Evolutionary conservation across 2,329 filamentous ascomycete genomes (phyloP).

Genomic region (Atkinsonella texensis): DNA sequence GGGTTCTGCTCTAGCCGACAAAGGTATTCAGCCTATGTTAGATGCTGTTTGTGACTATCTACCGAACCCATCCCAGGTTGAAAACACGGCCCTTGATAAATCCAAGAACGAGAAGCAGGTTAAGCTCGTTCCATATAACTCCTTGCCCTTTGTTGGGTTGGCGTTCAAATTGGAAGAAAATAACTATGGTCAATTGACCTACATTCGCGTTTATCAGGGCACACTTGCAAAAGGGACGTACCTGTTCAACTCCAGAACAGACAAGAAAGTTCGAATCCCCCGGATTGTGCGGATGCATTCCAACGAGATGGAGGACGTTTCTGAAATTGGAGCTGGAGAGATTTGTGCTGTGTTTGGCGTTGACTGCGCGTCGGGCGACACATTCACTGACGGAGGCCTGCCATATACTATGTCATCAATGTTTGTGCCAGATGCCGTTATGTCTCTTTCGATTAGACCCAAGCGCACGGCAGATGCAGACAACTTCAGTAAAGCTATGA

Average conservation of each 20-base stretch:
- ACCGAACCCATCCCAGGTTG: conserved; percentile 79
- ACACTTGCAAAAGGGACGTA: conserved; percentile 77
- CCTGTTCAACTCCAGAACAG: conserved; percentile 84
- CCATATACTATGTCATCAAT: conserved; percentile 96
- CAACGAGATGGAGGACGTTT: conserved; percentile 97
- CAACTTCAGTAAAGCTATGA: conserved; percentile 98
- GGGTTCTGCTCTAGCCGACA: conserved; percentile 91
- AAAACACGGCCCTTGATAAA: conserved; percentile 81
- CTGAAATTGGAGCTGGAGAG: conserved; percentile 86
- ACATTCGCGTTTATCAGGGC: conserved; percentile 96
- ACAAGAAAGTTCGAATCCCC: conserved; percentile 93
- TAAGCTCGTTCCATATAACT: conserved; percentile 85
- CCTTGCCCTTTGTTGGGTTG: conserved; percentile 84
- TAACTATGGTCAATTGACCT: conserved; percentile 95
- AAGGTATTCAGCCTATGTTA: conserved; percentile 90
- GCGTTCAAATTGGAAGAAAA: conserved; percentile 99
- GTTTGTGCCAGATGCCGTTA: conserved; percentile 96
- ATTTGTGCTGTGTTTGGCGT: conserved; percentile 98
- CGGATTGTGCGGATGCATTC: conserved; percentile 99
- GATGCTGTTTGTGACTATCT: conserved; percentile 95
- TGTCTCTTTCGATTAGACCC: conserved; percentile 93
- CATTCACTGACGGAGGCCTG: conserved; percentile 86
- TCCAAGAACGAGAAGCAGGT: conserved; percentile 67
- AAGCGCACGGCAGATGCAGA: conserved; percentile 85
- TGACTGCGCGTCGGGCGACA: conserved; percentile 94